Percentiles rank a stretch among this genome's conserved stretches.
Conservation (phyloP, 306 rosid genomes). For the Casuarina glauca region DNA sequence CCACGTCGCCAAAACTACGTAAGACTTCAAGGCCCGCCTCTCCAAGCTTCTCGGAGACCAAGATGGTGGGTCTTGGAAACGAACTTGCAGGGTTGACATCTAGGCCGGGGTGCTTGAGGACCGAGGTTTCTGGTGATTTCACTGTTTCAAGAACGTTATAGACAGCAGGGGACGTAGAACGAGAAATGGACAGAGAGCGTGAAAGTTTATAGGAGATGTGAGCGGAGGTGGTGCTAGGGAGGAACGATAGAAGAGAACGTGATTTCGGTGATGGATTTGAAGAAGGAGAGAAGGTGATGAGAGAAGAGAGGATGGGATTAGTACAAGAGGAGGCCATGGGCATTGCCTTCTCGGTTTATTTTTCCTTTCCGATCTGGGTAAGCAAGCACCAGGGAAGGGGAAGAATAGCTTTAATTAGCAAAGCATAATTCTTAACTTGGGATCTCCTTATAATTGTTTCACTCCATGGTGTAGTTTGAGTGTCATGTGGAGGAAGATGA, state of each 20-base stretch:
- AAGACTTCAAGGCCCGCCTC: slow-evolving; percentile 69
- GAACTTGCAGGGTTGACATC: neutral
- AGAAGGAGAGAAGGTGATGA: slow-evolving; percentile 15
- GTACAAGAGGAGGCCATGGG: slow-evolving; percentile 50
- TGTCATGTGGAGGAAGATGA: too few relatives aligned
- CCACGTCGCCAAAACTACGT: slow-evolving; percentile 58
- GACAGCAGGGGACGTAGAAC: slow-evolving; percentile 18
- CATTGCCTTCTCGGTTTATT: neutral
- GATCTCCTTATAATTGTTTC: too few relatives aligned
- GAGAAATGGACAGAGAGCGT: neutral
- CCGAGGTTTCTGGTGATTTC: slow-evolving; percentile 10
- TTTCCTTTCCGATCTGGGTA: too few relatives aligned
- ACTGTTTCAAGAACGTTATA: slow-evolving; percentile 40
- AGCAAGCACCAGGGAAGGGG: too few relatives aligned
- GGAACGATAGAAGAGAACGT: slow-evolving; percentile 44
- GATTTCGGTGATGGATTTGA: slow-evolving; percentile 21
- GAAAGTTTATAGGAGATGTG: slow-evolving; percentile 31
- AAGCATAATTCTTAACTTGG: too few relatives aligned
- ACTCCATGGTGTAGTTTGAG: too few relatives aligned
- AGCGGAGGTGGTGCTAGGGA: slow-evolving; percentile 22
- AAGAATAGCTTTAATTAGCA: too few relatives aligned
- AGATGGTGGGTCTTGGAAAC: slow-evolving; percentile 42
- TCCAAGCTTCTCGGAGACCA: slow-evolving; percentile 87
- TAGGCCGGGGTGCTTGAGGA: neutral
- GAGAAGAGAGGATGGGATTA: slow-evolving; percentile 32